Evolutionary conservation across 2,329 filamentous ascomycete species (phyloP), one percentile per base, ranked within the genome.

Genomic region (Alternaria novae-zelandiae): DNA sequence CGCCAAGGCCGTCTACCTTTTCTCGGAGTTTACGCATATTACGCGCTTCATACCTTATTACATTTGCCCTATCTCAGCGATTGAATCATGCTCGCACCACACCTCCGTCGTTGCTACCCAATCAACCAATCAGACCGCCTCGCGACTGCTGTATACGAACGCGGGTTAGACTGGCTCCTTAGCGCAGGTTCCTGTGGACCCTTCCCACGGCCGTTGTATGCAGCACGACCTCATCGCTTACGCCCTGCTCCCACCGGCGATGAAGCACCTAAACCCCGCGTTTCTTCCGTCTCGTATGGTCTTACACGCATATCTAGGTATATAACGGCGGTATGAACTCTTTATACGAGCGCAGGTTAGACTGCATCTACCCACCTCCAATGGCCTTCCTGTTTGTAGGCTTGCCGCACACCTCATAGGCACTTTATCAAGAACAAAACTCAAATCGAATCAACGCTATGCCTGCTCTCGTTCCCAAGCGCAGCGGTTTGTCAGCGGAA

Each of bases 381-480:
- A 41, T 17, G 4, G 9, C n/a, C 5, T 41, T 9, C 0, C 36
- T 41, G 15, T 41, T 11, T 2, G n/a, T n/a, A 41, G 5, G 3
- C 36, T 41, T 41, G 36, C 2, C 3, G 36, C 36, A 41, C 3
- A 6, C 36, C 36, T 41, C n/a, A 3, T 17, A 41, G n/a, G 36
- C 4, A 5, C n/a, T 41, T 0, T 3, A 17, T 1, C 5, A 17
- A 41, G 36, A 41, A 41, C 36, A n/a, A 5, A 6, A 10, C 4
- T 11, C 36, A 6, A 41, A 17, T 41, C 5, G 9, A 41, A 41
- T 7, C 15, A 6, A 12, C n/a, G 23, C n/a, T 26, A 75, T 76
- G 70, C 62, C 69, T 20, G 59, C 67, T 23, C 25, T 64, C 26
- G 59, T 69, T 32, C 50, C 67, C 44, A 57, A 46, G 11, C 32